Percentiles rank a stretch among this genome's conserved stretches.
Evolutionary conservation across 345 rosid genomes (phyloP).

Genomic region (Noccaea bulbosa): DNA sequence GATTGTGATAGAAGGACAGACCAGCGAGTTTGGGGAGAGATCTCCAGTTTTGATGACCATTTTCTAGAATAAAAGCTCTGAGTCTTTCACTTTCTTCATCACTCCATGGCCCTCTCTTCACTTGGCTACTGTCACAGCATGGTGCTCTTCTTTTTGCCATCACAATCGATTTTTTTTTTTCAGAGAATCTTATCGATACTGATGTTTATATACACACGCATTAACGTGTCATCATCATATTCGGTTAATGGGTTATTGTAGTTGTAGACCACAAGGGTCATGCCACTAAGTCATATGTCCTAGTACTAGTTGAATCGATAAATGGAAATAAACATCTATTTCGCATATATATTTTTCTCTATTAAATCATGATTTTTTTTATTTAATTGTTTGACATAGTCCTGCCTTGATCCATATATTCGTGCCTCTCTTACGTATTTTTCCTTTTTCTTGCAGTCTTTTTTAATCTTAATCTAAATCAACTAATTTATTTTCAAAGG

Average conservation of each 20-base stretch:
- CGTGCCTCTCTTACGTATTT: not conserved
- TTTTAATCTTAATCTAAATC: not conserved
- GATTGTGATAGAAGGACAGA: not conserved
- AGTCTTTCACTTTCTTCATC: slow-evolving; percentile 41
- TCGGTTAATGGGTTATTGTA: not conserved
- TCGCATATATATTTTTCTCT: not conserved
- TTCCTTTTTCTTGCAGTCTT: not conserved
- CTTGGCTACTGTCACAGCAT: slow-evolving; percentile 40
- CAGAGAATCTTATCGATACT: slow-evolving; percentile 20
- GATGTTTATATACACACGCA: slow-evolving; percentile 14
- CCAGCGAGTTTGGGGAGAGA: slow-evolving; percentile 44
- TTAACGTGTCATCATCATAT: slow-evolving; percentile 21
- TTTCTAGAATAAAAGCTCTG: slow-evolving; percentile 20
- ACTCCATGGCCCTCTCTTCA: slow-evolving; percentile 42
- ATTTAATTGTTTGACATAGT: slow-evolving; percentile 1
- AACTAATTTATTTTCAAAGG: not conserved
- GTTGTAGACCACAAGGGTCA: slow-evolving; percentile 34
- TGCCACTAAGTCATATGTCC: slow-evolving; percentile 33
- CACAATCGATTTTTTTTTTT: not conserved
- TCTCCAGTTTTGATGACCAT: slow-evolving; percentile 42
- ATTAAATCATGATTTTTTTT: not conserved
- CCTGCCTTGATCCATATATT: not conserved
- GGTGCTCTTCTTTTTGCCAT: slow-evolving; percentile 39
- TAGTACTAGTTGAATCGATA: not conserved
- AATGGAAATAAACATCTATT: slow-evolving; percentile 20